Evolutionary conservation across 2,329 filamentous ascomycete genomes (phyloP).

Genomic region (Trichophyton verrucosum): DNA sequence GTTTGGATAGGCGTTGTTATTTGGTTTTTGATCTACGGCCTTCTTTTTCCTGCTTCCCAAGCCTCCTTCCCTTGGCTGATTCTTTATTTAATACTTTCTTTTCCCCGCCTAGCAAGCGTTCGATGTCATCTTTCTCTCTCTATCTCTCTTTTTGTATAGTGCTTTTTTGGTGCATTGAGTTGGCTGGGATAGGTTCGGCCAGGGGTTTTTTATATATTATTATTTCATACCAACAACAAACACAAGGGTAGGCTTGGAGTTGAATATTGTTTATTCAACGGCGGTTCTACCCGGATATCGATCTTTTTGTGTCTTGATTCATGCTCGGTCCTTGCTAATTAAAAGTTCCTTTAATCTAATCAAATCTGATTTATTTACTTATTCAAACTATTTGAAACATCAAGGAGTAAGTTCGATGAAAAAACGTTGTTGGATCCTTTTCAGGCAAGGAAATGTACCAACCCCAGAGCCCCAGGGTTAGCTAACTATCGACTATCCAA

Average conservation of each 20-base stretch:
- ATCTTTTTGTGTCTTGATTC: no score
- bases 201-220: not conserved
- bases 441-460: no score
- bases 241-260: not conserved
- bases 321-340: not conserved
- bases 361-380: not conserved
- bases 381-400: no score
- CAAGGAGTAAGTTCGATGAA: no score
- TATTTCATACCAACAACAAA: no score
- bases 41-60: not conserved
- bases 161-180: not conserved
- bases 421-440: no score
- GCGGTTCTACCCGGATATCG: not conserved
- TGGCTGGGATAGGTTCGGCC: not conserved
- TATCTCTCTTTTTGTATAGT: not conserved
- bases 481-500: no score
- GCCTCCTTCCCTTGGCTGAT: not conserved
- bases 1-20: not conserved
- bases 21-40: not conserved
- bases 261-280: not conserved
- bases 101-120: not conserved
- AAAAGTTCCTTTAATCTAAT: constrained; percentile 3
- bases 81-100: not conserved
- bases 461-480: no score
- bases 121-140: not conserved